These are phyloP conservation scores for Yamadazyma buinensis DNA, from an alignment of 1,139 yeast genomes.

Conservation along the genomic window DNA sequence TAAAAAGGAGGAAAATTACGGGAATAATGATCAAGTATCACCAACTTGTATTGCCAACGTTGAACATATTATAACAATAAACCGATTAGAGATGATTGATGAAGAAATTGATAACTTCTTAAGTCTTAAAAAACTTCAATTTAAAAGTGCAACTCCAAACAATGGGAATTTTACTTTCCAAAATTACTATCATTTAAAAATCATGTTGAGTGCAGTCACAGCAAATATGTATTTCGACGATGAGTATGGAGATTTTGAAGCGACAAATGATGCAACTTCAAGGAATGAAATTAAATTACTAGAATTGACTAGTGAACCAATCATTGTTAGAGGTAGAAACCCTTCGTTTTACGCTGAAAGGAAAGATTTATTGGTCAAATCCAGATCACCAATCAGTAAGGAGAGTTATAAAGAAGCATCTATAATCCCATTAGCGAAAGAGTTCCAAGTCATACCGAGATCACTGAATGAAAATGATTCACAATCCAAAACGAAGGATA, in stretches of 20 bases:
- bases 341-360: slow-evolving; percentile 61
- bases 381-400: slow-evolving; percentile 20
- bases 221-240: slow-evolving; percentile 43
- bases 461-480: slow-evolving; percentile 2
- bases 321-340: slow-evolving; percentile 63
- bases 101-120: slow-evolving; percentile 31
- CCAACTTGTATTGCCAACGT: slow-evolving; percentile 20
- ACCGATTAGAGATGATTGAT: slow-evolving; percentile 21
- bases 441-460: slow-evolving; percentile 5
- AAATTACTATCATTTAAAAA: slow-evolving; percentile 50
- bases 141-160: slow-evolving; percentile 62
- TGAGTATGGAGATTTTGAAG: slow-evolving; percentile 29
- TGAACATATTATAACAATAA: slow-evolving; percentile 31
- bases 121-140: slow-evolving; percentile 46
- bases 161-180: slow-evolving; percentile 57
- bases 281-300: slow-evolving; percentile 32
- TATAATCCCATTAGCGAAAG: slow-evolving; percentile 6
- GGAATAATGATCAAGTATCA: slow-evolving; percentile 18
- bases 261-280: slow-evolving; percentile 17
- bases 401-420: slow-evolving; percentile 19
- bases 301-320: slow-evolving; percentile 45
- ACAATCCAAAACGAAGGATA: slow-evolving; percentile 1
- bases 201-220: slow-evolving; percentile 43
- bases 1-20: slow-evolving; percentile 12
- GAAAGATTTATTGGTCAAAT: slow-evolving; percentile 43